Evolutionary conservation across 768 basidiomycete genomes (phyloP), one percentile per base, ranked within the genome.

Genomic region (Leccinum broughii): DNA sequence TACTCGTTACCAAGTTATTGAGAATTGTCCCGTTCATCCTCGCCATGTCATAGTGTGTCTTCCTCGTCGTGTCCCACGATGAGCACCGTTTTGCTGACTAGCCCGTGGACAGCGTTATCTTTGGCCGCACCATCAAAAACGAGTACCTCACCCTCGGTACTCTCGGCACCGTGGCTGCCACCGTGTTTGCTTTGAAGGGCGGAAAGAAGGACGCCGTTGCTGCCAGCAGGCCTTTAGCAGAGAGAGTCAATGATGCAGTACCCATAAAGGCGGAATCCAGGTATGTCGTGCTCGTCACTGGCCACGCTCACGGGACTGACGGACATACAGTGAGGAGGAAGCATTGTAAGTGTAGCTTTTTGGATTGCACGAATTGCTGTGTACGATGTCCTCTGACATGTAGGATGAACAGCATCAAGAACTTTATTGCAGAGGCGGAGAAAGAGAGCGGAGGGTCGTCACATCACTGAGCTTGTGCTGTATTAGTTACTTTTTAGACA

Each of bases 401-500:
- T 71, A 83, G 83, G 81, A 75, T 78, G 65, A 69, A 80, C 78
- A 93, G 92, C 72, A 91, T 93, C 77, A 80, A 82, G 72, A 86
- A 86, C 54, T 93, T 90, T 71, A 83, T 93, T 62, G 85, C 83
- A 58, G 90, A 92, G 70, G 91, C 92, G 51, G 92, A 93, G 81
- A 91, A 89, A 76, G 88, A 85, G 72, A 76, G 84, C 64, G 82
- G 83, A 69, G 73, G 66, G 51, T 71, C 69, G 15, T 74, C 69
- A 56, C 70, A 74, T 68, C 68, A 66, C 56, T 74, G 58, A 74
- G 56, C 32, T 32, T 32, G 32, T 32, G 55, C 30, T 30, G 30
- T 20, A 46, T 57, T 55, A 39, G 54, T 1, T 57, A 54, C 53
- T 28, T 13, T 51, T 52, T 20, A 66, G 26, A 66, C 37, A 41